Base-by-base conservation (phyloP, 768 basidiomycete species). In the Brasilioporus rufonigricans region DNA sequence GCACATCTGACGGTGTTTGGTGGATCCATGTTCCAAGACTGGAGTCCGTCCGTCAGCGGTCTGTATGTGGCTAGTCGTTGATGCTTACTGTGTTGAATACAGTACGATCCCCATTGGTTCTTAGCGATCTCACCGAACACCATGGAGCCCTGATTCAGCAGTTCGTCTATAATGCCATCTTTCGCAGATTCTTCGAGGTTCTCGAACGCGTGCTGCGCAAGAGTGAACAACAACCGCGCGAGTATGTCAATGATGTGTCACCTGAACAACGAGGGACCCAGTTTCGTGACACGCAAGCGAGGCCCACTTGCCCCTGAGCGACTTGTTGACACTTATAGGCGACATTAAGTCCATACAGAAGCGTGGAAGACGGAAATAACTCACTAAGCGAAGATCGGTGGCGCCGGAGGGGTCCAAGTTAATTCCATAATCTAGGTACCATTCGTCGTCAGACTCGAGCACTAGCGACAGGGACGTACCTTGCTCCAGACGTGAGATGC, bases 401-500 rank as follows among this genome's bases (percentile, higher is more conserved):
- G 91, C 0, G 89, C 89, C 36, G 90, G 91, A 21, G 87, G 78
- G 2, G 88, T 88, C 91, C 91, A 93, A 5, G 85, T 86, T 32
- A 93, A 72, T 68, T 93, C 91, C 91, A 93, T 93, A 62, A 93
- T 91, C 87, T 91, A 50, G 16, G 14, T 48, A 27, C 23, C 3
- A 36, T 40, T n/a, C 12, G 57, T 61, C 57, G 63, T 44, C 19
- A 32, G 39, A 49, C 35, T 24, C 35, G 35, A 39, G 32, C 32
- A 16, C 19, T 39, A 41, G 19, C 24, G 60, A 54, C 16, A 7
- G 8, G 14, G 52, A 52, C 35, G 21, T 58, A 89, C 89, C 79
- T 93, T 93, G 73, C 89, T 91, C 91, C 91, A 93, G 31, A 93
- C 91, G 67, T 93, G 91, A 45, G 89, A 91, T 1, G 91, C 90